Evolutionary conservation across 2,329 filamentous ascomycete genomes (phyloP), one percentile per base, ranked within the genome.

Genomic region (Cladophialophora immunda): DNA sequence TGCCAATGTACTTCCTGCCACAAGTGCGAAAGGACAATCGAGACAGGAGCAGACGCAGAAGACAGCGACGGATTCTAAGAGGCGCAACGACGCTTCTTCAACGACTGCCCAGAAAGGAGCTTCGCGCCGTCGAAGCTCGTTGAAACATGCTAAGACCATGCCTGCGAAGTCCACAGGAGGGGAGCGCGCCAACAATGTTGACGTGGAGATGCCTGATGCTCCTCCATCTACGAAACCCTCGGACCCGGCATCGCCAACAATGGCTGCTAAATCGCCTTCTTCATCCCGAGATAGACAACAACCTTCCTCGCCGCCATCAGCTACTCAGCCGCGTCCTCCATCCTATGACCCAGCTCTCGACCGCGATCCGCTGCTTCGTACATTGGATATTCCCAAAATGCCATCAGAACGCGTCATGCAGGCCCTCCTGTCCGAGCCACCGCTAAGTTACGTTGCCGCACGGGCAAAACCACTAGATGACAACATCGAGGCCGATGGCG

Each of bases 401-500:
- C 82, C 82, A 15, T 82, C 82, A 13, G 78, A 81, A 11, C 78
- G 79, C 4, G 74, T 83, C 22, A 81, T 84, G 78, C 77, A 80
- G 63, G 73, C 75, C 1, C 77, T 84, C 36, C 71, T 83, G 1
- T 74, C 80, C 1, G 82, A 83, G 68, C 82, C 82, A 7, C 79
- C 82, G 4, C 71, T 84, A 22, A 79, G 79, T 27, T 84, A 83
- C 70, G 81, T 81, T 65, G 80, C 80, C 2, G 77, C 82, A 11
- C 76, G 82, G 8, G 79, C 80, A 1, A 78, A 75, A 6, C 76
- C 80, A 29, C 62, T 73, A 7, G 57, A 68, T 19, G 58, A 38
- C 53, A 29, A 50, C 15, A 61, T n/a, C 22, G 64, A 60, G 29
- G 62, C 56, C n/a, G 36, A 61, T 36, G 52, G 64, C 1, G 59